Evolutionary conservation across 306 rosid species (phyloP), one percentile per base, ranked within the genome.

Genomic region (Malus orientalis): DNA sequence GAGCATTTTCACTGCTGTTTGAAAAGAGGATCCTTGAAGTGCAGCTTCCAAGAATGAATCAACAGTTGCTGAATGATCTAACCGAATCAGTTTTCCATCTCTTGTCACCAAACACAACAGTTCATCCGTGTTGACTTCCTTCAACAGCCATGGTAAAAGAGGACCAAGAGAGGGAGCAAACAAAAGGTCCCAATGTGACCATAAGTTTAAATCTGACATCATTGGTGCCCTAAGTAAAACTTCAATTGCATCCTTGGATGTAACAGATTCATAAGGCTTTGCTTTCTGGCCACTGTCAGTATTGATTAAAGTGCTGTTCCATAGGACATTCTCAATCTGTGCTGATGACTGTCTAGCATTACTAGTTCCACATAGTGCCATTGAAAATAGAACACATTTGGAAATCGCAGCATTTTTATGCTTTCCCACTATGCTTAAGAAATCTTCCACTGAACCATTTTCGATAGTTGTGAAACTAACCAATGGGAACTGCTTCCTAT

Each of bases 91-190:
- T 76, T 86, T 87, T 51, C 96, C 98, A 86, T 88, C 92, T 74
- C 78, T 89, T 33, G 98, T 85, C 83, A 92, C 91, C 84, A 94
- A 81, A 83, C 97, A 92, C 81, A 91, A 77, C 42, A 94, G 74
- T 63, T 88, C 91, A 76, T 86, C 84, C 40, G 80, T 77, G 71
- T 90, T 88, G 72, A 89, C 91, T 53, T 92, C 93, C 77, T 87
- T 82, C 80, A 88, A 83, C 78, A 94, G 73, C 97, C 97, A 94
- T 36, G 91, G 86, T 74, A 85, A 67, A 77, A 94, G 87, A 51
- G 96, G 91, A n/a, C 98, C 98, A 67, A 92, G 88, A 30, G 86
- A 81, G 54, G 97, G 98, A 45, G 97, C 91, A 85, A 92, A 94
- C 74, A 72, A 64, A 36, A 84, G 59, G 84, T 92, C 97, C 98